phyloP scores from a whole-genome alignment of 164 flowering plant species.

The Cinnamomum chago region DNA sequence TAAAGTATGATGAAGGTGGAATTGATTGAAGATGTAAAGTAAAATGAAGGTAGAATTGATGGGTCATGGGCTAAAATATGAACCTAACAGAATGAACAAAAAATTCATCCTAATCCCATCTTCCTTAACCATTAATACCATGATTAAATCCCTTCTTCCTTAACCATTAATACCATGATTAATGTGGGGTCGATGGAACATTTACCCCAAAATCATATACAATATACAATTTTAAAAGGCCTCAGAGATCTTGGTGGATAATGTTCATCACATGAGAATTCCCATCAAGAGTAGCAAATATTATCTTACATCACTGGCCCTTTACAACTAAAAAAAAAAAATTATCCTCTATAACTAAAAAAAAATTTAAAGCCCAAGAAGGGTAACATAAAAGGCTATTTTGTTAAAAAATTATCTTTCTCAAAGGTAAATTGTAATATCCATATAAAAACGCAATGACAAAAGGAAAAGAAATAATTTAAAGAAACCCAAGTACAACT shows the following conservation, averaged over 20 bases:
- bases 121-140: too few relatives aligned
- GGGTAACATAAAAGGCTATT: not conserved
- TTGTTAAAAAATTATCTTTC: not conserved
- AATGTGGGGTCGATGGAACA: too few relatives aligned
- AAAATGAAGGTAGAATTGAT: too few relatives aligned
- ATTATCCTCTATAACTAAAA: not conserved
- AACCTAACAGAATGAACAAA: too few relatives aligned
- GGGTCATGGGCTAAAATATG: too few relatives aligned
- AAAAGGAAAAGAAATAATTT: not conserved
- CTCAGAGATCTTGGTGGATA: conserved; percentile 44
- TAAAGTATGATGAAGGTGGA: too few relatives aligned
- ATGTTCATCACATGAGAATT: conserved; percentile 27
- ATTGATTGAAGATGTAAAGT: too few relatives aligned
- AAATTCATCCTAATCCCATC: too few relatives aligned
- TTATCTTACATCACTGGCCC: conserved; percentile 25
- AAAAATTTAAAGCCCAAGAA: not conserved
- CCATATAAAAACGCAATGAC: not conserved
- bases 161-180: too few relatives aligned
- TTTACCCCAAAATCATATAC: too few relatives aligned
- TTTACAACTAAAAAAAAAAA: not conserved
- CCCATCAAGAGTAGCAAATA: conserved; percentile 47
- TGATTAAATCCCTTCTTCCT: too few relatives aligned
- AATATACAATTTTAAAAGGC: conserved; percentile 6
- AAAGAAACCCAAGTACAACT: not conserved
- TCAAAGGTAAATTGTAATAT: not conserved